Conservation (phyloP, 2,329 filamentous ascomycete genomes). For the Phialocephala sp. region DNA sequence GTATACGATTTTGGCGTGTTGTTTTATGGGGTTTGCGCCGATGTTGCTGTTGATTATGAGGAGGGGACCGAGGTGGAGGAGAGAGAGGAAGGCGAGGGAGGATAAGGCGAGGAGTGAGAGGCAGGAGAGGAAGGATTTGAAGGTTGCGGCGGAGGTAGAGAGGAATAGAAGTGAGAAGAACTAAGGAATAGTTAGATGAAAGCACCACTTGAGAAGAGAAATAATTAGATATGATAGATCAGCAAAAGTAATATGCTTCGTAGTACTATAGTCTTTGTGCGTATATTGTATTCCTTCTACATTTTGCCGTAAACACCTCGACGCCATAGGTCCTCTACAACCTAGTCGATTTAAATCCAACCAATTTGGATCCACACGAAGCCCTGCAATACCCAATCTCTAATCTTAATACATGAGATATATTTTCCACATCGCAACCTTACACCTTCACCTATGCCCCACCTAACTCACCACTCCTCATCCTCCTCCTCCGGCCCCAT, state of each 20-base stretch:
- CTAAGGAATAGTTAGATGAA: background rate
- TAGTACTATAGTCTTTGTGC: too few species aligned
- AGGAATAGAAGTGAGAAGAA: background rate
- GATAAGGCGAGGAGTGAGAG: slow-evolving; percentile 16
- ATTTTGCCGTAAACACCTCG: too few species aligned
- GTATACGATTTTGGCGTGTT: slow-evolving; percentile 52
- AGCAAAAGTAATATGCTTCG: too few species aligned
- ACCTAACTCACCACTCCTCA: slow-evolving; percentile 8
- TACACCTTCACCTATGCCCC: background rate
- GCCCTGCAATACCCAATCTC: too few species aligned
- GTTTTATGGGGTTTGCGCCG: slow-evolving; percentile 37
- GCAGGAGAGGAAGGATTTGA: slow-evolving; percentile 8
- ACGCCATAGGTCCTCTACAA: too few species aligned
- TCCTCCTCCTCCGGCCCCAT: slow-evolving; percentile 13
- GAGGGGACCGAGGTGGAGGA: slow-evolving; percentile 52
- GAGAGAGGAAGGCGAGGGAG: slow-evolving; percentile 40
- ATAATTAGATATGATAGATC: background rate
- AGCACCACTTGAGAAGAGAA: background rate
- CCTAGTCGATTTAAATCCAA: too few species aligned
- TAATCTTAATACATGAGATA: too few species aligned
- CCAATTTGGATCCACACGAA: too few species aligned
- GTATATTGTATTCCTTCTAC: too few species aligned
- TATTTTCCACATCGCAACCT: background rate
- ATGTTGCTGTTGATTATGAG: slow-evolving; percentile 50
- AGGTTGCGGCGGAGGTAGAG: background rate